Conservation (phyloP, 192 early-diverging fungal genomes). For the Rhizophagus clarus region DNA sequence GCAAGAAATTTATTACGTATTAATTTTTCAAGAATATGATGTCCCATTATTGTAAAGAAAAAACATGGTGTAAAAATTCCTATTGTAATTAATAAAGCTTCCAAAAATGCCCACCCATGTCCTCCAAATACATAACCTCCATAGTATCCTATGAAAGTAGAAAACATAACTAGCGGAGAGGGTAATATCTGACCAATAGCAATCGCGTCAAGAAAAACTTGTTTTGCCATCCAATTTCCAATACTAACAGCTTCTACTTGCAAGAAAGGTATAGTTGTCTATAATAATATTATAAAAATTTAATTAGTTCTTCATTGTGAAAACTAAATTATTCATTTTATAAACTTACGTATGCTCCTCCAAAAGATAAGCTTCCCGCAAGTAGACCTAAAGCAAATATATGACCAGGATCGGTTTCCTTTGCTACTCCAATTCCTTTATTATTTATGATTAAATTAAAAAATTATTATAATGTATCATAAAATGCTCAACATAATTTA, state of each 20-base stretch:
- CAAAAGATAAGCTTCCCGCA: conserved; percentile 52
- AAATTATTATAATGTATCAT: too few species aligned
- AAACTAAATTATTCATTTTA: background rate
- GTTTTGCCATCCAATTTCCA: conserved; percentile 51
- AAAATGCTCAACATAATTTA: too few species aligned
- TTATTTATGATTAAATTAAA: conserved; percentile 16
- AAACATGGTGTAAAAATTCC: conserved; percentile 38
- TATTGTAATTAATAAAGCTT: conserved; percentile 30
- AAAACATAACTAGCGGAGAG: conserved; percentile 53
- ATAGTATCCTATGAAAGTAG: conserved; percentile 45
- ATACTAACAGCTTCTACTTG: conserved; percentile 54
- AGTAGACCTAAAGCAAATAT: conserved; percentile 52
- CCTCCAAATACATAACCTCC: conserved; percentile 30
- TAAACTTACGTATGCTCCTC: conserved; percentile 49
- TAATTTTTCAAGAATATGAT: conserved; percentile 29
- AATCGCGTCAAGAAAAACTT: conserved; percentile 55
- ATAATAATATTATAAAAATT: background rate
- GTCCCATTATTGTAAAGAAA: conserved; percentile 33
- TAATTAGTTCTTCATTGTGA: background rate
- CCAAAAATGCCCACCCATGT: conserved; percentile 28
- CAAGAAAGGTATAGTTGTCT: conserved; percentile 56
- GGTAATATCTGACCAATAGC: conserved; percentile 54
- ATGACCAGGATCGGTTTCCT: conserved; percentile 40
- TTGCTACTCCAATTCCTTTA: conserved; percentile 47
- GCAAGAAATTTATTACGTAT: conserved; percentile 32